These are phyloP conservation scores for Novakomyces olei DNA, from an alignment of 805 yeast species.

Conservation along the genomic window DNA sequence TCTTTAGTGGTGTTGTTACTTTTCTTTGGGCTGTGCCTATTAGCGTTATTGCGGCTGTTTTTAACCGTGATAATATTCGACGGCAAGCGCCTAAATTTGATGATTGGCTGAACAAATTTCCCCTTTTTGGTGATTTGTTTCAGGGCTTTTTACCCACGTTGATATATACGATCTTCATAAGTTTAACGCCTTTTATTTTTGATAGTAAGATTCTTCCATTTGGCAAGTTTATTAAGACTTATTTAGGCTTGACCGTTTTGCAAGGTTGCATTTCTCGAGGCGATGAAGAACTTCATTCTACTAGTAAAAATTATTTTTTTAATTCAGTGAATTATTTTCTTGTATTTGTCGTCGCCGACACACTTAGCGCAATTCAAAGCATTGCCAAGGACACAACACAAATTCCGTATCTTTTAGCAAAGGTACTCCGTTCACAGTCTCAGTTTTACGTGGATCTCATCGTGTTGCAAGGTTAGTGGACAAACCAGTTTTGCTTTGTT, in stretches of 20 bases:
- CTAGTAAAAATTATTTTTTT: constrained; percentile 82
- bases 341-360: constrained; percentile 85
- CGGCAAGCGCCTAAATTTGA: constrained; percentile 72
- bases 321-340: constrained; percentile 82
- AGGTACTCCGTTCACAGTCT: constrained; percentile 56
- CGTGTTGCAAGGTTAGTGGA: constrained; percentile 45
- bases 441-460: constrained; percentile 78
- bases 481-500: too few relatives aligned
- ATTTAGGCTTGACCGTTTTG: constrained; percentile 52
- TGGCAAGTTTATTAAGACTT: too few relatives aligned
- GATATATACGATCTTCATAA: constrained; percentile 65
- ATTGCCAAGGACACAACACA: constrained; percentile 72
- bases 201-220: too few relatives aligned
- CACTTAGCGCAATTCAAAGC: constrained; percentile 63
- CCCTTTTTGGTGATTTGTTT: constrained; percentile 55
- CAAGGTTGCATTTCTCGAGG: constrained; percentile 86
- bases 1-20: constrained; percentile 44
- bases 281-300: constrained; percentile 69
- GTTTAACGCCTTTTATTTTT: constrained; percentile 64
- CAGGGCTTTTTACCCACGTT: constrained; percentile 84
- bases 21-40: constrained; percentile 65
- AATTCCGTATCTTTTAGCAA: constrained; percentile 69
- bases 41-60: constrained; percentile 57
- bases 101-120: constrained; percentile 34
- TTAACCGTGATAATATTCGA: constrained; percentile 56